phyloP scores from a whole-genome alignment of 352 stramenopile genomes.

The Globisporangium splendens region DNA sequence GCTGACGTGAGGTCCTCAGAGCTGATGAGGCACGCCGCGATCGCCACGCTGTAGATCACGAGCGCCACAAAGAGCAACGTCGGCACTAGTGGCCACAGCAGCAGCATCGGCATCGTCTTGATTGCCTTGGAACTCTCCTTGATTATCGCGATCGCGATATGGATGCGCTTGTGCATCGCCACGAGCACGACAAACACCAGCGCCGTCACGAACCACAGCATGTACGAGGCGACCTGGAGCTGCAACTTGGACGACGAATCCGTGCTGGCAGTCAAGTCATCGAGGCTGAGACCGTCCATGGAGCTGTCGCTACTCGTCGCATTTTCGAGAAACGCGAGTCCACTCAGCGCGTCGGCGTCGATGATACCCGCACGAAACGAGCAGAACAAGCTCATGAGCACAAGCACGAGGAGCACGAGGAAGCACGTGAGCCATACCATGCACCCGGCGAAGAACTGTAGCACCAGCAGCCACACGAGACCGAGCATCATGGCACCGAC shows the following conservation, averaged over 20 bases:
- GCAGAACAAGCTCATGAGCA: constrained; percentile 75
- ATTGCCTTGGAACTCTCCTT: constrained; percentile 65
- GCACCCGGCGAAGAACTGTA: constrained; percentile 74
- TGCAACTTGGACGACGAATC: constrained; percentile 40
- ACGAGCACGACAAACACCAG: constrained; percentile 57
- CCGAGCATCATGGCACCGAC: constrained; percentile 50
- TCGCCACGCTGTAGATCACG: constrained; percentile 49
- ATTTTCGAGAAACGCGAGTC: constrained; percentile 44
- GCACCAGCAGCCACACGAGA: constrained; percentile 64
- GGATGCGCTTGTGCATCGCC: constrained; percentile 63
- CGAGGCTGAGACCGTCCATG: constrained; percentile 21
- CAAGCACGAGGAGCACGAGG: constrained; percentile 52
- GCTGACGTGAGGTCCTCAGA: constrained; percentile 39
- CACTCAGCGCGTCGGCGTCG: constrained; percentile 23
- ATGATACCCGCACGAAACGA: constrained; percentile 69
- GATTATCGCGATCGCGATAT: constrained; percentile 70
- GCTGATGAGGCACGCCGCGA: constrained; percentile 60
- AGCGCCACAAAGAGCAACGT: constrained; percentile 51
- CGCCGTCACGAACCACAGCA: constrained; percentile 47
- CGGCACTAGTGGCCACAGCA: constrained; percentile 58
- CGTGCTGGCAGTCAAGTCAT: constrained; percentile 15
- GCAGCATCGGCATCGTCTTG: constrained; percentile 48
- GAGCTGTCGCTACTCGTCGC: constrained; percentile 6
- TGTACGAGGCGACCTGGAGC: constrained; percentile 66
- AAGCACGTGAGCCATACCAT: constrained; percentile 82